Conservation (phyloP, 345 rosid genomes). For the Sonneratia alba region DNA sequence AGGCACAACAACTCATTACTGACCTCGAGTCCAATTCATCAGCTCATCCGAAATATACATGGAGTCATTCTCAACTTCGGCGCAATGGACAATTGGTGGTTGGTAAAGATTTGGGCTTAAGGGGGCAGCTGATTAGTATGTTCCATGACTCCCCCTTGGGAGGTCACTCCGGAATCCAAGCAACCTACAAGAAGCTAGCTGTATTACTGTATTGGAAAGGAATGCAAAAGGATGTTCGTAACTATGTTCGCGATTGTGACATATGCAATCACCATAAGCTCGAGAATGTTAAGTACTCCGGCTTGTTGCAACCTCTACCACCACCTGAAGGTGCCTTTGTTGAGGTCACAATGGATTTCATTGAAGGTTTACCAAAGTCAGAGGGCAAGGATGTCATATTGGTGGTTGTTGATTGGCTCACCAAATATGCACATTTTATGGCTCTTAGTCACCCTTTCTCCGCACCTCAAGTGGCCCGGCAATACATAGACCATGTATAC, state of each 20-base stretch:
- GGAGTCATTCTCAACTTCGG: background rate
- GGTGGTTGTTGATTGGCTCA: background rate
- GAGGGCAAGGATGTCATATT: background rate
- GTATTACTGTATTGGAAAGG: background rate
- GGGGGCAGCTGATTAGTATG: too few relatives aligned
- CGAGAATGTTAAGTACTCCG: background rate
- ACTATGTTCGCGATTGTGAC: too few relatives aligned
- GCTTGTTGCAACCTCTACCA: background rate
- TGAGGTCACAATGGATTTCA: background rate
- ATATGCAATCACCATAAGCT: background rate
- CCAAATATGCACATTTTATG: slow-evolving; percentile 5
- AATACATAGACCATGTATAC: background rate
- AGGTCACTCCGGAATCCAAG: too few relatives aligned
- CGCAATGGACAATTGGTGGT: background rate
- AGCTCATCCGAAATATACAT: background rate
- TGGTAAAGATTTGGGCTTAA: background rate
- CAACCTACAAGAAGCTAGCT: too few relatives aligned
- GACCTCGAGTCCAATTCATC: too few relatives aligned
- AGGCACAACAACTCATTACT: too few relatives aligned
- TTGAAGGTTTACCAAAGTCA: background rate
- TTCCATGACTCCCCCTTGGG: too few relatives aligned
- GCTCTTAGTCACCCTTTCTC: background rate
- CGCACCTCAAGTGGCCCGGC: background rate
- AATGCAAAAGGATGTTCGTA: background rate
- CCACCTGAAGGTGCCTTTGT: background rate